Percentiles rank a stretch among this genome's conserved stretches.
Conservation (phyloP, 2,329 filamentous ascomycete genomes). For the Scytalidium sp. region DNA sequence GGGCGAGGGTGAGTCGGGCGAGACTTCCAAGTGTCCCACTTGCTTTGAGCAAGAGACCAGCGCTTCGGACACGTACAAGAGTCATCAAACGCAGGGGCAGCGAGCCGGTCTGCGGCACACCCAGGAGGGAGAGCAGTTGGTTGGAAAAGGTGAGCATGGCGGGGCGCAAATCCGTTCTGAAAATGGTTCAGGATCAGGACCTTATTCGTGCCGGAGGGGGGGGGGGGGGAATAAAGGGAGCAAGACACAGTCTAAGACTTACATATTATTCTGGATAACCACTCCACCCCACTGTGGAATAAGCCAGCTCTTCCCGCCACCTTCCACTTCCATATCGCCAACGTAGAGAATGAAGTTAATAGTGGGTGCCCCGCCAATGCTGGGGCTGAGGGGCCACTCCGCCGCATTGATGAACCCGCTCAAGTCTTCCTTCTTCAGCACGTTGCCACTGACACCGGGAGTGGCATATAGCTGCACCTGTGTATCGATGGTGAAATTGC, state of each 20-base stretch:
- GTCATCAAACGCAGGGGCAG: conserved; percentile 82
- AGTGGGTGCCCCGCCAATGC: conserved; percentile 88
- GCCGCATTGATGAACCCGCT: conserved; percentile 96
- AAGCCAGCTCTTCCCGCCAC: conserved; percentile 69
- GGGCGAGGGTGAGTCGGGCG: conserved; percentile 76
- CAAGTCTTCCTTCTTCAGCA: conserved; percentile 79
- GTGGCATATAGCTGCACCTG: conserved; percentile 94
- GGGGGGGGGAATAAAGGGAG: conserved; percentile 33
- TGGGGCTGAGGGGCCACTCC: conserved; percentile 94
- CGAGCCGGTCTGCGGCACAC: conserved; percentile 78
- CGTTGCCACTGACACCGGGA: conserved; percentile 55
- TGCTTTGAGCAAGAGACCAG: conserved; percentile 81
- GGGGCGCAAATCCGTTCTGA: conserved; percentile 65
- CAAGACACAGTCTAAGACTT: conserved; percentile 43
- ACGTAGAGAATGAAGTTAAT: conserved; percentile 95
- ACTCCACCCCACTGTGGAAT: conserved; percentile 94
- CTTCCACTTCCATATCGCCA: conserved; percentile 51
- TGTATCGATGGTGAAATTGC: conserved; percentile 93
- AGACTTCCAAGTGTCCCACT: conserved; percentile 93
- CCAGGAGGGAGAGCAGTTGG: conserved; percentile 84
- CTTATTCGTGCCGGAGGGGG: too few species aligned
- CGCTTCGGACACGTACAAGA: conserved; percentile 79
- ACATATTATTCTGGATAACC: conserved; percentile 55
- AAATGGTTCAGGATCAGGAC: conserved; percentile 45
- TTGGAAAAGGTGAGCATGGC: conserved; percentile 88